phyloP scores from a whole-genome alignment of 495 filamentous ascomycete genomes.

The Bombardia bombarda region DNA sequence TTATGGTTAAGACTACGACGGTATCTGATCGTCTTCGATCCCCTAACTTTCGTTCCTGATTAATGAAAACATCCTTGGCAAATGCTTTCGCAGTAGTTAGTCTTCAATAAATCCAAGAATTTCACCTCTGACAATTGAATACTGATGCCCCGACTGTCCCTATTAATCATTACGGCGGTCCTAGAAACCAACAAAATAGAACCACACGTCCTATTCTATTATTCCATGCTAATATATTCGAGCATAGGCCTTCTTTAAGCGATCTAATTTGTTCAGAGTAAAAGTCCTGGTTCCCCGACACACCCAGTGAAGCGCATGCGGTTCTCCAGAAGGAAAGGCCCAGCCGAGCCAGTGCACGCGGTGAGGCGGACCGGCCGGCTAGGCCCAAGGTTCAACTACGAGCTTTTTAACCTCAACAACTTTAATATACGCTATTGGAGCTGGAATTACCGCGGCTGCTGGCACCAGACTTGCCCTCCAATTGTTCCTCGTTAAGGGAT shows the following conservation, averaged over 20 bases:
- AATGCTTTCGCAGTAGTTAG: slow-evolving; percentile 46
- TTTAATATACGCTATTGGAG: slow-evolving; percentile 33
- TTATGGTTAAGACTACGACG: slow-evolving; percentile 72
- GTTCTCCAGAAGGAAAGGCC: slow-evolving; percentile 58
- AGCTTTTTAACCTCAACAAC: slow-evolving; percentile 31
- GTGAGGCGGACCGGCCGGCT: slow-evolving; percentile 55
- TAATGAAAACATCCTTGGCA: slow-evolving; percentile 70
- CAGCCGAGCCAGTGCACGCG: slow-evolving; percentile 53
- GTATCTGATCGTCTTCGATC: slow-evolving; percentile 71
- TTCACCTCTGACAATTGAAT: slow-evolving; percentile 65
- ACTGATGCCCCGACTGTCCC: not conserved
- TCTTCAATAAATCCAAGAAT: slow-evolving; percentile 68
- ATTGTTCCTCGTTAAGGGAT: slow-evolving; percentile 50
- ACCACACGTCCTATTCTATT: slow-evolving; percentile 65
- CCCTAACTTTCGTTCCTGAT: slow-evolving; percentile 71
- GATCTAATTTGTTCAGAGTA: slow-evolving; percentile 68
- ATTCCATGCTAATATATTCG: slow-evolving; percentile 69
- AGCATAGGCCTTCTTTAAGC: slow-evolving; percentile 67
- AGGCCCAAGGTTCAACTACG: slow-evolving; percentile 30
- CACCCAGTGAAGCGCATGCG: slow-evolving; percentile 57
- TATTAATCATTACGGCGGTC: not conserved
- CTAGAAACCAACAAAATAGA: not conserved
- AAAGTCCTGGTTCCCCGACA: slow-evolving; percentile 59
- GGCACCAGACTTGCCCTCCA: slow-evolving; percentile 45
- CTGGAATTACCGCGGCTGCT: slow-evolving; percentile 29